phyloP scores from a whole-genome alignment of 2,329 filamentous ascomycete species.

The Botrytis pseudocinerea region DNA sequence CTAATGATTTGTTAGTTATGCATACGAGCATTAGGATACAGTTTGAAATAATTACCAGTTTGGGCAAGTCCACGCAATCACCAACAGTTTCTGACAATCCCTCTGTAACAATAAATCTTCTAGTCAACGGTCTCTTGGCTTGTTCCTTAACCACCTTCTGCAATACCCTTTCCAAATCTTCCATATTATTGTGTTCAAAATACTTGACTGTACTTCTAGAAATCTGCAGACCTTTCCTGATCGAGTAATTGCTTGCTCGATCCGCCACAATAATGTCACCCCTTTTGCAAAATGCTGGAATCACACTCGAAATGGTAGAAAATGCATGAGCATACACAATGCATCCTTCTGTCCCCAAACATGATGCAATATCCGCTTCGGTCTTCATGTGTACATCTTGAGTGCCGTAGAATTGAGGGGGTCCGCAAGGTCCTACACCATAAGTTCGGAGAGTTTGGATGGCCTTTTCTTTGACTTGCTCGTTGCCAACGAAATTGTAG shows the following conservation, averaged over 20 bases:
- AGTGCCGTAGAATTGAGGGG: constrained; percentile 96
- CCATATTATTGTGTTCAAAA: constrained; percentile 96
- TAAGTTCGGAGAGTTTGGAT: constrained; percentile 93
- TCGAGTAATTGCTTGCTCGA: constrained; percentile 87
- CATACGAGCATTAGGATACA: neutral
- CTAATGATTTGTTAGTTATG: constrained; percentile 44
- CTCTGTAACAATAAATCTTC: constrained; percentile 94
- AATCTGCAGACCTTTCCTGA: constrained; percentile 91
- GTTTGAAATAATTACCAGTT: constrained; percentile 60
- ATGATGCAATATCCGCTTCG: constrained; percentile 88
- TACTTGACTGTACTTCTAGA: constrained; percentile 87
- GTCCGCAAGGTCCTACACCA: constrained; percentile 93
- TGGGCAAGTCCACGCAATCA: constrained; percentile 81
- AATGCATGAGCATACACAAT: constrained; percentile 97
- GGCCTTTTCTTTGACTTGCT: constrained; percentile 90
- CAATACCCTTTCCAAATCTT: constrained; percentile 84
- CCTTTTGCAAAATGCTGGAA: constrained; percentile 94
- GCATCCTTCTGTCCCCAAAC: constrained; percentile 81
- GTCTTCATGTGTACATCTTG: constrained; percentile 98
- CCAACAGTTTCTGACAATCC: constrained; percentile 89
- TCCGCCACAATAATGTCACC: constrained; percentile 97
- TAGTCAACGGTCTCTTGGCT: constrained; percentile 76
- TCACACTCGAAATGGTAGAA: constrained; percentile 94
- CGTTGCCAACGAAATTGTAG: constrained; percentile 94
- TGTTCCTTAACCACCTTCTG: constrained; percentile 86